Conservation (phyloP, 805 yeast genomes). For the Metschnikowia borealis region DNA sequence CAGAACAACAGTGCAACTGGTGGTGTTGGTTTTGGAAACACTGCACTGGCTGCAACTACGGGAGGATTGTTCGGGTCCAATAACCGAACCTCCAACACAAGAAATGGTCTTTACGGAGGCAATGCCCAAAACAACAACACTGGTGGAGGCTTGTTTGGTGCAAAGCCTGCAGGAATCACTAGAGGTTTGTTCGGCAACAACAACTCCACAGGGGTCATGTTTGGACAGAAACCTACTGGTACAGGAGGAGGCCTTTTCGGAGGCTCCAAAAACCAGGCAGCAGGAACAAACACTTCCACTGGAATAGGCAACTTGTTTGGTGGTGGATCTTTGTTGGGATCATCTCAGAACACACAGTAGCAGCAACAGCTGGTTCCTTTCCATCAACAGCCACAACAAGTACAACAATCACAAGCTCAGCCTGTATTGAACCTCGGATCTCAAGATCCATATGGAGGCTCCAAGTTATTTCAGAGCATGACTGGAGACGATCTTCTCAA, state of each 20-base stretch:
- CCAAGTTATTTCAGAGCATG: constrained; percentile 58
- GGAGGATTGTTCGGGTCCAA: constrained; percentile 23
- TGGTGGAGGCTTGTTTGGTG: constrained; percentile 31
- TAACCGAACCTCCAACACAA: constrained; percentile 3
- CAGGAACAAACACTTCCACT: constrained; percentile 12
- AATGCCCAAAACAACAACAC: constrained; percentile 17
- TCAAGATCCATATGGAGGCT: constrained; percentile 72
- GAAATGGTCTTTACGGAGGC: constrained; percentile 13
- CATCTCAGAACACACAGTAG: constrained; percentile 17
- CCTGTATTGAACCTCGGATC: constrained; percentile 24
- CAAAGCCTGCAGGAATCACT: constrained; percentile 14
- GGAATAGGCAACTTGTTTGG: constrained; percentile 20
- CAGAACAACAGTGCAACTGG: constrained; percentile 9
- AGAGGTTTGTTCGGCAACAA: constrained; percentile 18
- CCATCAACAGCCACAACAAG: constrained; percentile 18
- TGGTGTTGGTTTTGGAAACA: constrained; percentile 11
- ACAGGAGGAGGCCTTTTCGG: constrained; percentile 22
- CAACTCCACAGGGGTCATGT: constrained; percentile 27
- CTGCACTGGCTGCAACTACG: constrained; percentile 7
- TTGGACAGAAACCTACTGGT: constrained; percentile 22
- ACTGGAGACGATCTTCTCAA: constrained; percentile 25
- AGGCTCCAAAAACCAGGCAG: constrained; percentile 8
- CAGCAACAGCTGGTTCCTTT: constrained; percentile 12
- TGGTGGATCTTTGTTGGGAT: constrained; percentile 23
- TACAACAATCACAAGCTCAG: constrained; percentile 9